A percentile compares a stretch with the other conserved stretches of the same genome.
Conservation (phyloP, 2,329 filamentous ascomycete species). For the Trichoderma breve region DNA sequence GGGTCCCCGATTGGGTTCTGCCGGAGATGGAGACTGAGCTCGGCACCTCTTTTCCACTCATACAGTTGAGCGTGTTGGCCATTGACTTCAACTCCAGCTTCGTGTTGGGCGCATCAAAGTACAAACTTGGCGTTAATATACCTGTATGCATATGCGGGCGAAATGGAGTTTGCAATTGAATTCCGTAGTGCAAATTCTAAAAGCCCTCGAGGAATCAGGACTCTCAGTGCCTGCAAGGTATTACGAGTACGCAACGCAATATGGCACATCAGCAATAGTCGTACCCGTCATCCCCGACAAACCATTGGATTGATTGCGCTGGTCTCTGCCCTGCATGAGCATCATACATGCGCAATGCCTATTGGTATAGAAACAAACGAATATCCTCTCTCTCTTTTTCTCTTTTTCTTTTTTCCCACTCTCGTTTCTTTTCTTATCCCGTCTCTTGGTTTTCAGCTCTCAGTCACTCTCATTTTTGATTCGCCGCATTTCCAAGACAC, state of each 20-base stretch:
- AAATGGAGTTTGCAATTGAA: background rate
- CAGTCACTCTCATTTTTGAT: background rate
- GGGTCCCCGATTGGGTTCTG: constrained; percentile 10
- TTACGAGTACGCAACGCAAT: background rate
- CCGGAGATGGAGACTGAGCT: background rate
- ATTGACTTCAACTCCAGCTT: background rate
- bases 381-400: background rate
- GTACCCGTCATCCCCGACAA: constrained; percentile 8
- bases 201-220: background rate
- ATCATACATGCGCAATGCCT: background rate
- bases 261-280: background rate
- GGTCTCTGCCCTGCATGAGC: background rate
- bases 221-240: background rate
- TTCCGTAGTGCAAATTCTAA: background rate
- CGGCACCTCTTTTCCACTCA: background rate
- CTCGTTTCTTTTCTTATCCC: background rate
- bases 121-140: background rate
- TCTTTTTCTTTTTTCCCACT: background rate
- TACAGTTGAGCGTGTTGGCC: background rate
- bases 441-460: background rate
- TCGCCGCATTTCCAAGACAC: background rate
- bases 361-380: background rate
- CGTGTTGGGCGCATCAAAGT: background rate
- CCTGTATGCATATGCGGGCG: background rate
- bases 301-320: background rate